Conservation (phyloP, 805 yeast genomes). For the Maudiozyma pseudohumilis region DNA sequence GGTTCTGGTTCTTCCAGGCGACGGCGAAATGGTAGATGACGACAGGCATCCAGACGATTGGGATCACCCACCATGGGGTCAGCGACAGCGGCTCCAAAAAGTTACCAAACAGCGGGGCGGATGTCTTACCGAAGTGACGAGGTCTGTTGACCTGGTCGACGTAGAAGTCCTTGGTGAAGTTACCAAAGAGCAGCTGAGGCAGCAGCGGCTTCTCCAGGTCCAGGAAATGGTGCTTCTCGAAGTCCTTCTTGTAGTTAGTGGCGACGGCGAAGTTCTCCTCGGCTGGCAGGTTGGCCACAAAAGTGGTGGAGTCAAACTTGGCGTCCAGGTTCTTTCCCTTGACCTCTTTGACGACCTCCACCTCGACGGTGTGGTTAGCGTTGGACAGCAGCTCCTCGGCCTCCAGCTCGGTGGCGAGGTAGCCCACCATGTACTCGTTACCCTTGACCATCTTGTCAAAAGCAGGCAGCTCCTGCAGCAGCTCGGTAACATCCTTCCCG, state of each 20-base stretch:
- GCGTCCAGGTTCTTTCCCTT: slow-evolving; percentile 6
- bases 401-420: slow-evolving; percentile 72
- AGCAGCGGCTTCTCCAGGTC: slow-evolving; percentile 78
- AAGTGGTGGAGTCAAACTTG: slow-evolving; percentile 39
- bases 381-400: slow-evolving; percentile 59
- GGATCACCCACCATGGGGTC: slow-evolving; percentile 94
- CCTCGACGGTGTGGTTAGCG: slow-evolving; percentile 51
- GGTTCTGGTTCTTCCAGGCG: slow-evolving; percentile 43
- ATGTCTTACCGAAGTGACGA: slow-evolving; percentile 93
- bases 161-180: slow-evolving; percentile 80
- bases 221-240: slow-evolving; percentile 67
- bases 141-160: slow-evolving; percentile 96
- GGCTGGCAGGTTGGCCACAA: slow-evolving; percentile 55
- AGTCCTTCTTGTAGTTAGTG: slow-evolving; percentile 70
- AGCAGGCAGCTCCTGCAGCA: slow-evolving; percentile 34
- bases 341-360: slow-evolving; percentile 33
- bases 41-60: slow-evolving; percentile 77
- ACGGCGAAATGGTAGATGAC: slow-evolving; percentile 52
- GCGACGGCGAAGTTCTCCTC: slow-evolving; percentile 63
- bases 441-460: slow-evolving; percentile 36
- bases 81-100: slow-evolving; percentile 83
- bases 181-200: slow-evolving; percentile 65
- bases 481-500: slow-evolving; percentile 71
- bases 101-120: slow-evolving; percentile 93
- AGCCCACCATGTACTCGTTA: slow-evolving; percentile 71